These are phyloP conservation scores for Cordia subcordata DNA, from an alignment of 257 asterid genomes.

Conservation along the genomic window DNA sequence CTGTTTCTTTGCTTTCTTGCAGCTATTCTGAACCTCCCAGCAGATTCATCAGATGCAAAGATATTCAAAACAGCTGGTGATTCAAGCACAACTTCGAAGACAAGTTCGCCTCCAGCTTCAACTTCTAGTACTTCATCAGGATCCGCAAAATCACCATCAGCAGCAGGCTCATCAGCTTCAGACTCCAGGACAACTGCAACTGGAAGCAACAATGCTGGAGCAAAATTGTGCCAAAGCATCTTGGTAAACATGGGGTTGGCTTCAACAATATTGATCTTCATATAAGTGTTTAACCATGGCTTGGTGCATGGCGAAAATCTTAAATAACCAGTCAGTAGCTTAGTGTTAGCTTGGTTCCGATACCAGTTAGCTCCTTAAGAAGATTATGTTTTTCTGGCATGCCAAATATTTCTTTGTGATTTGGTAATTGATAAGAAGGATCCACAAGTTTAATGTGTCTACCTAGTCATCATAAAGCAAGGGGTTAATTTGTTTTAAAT, in stretches of 20 bases:
- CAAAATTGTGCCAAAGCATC: slow-evolving; percentile 10
- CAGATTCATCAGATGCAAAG: slow-evolving; percentile 66
- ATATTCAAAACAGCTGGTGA: slow-evolving; percentile 42
- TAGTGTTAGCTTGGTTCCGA: no score
- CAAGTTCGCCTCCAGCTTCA: slow-evolving; percentile 22
- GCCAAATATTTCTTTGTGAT: no score
- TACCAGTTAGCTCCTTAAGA: no score
- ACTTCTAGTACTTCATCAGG: slow-evolving; percentile 14
- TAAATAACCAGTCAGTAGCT: no score
- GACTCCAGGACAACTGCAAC: slow-evolving; percentile 25
- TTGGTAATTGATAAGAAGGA: no score
- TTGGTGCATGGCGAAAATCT: background rate
- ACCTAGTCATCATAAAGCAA: no score
- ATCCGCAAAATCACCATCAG: slow-evolving; percentile 26
- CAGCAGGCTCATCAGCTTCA: slow-evolving; percentile 29
- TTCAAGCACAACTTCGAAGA: slow-evolving; percentile 28
- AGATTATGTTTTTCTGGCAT: no score
- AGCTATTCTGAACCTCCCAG: slow-evolving; percentile 53
- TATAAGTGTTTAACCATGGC: slow-evolving; percentile 9
- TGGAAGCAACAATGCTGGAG: slow-evolving; percentile 21
- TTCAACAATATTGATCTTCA: slow-evolving; percentile 15
- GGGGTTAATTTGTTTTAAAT: no score
- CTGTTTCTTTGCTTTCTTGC: background rate
- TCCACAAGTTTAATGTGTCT: no score
- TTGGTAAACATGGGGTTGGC: slow-evolving; percentile 18